Evolutionary conservation across 2,329 filamentous ascomycete genomes (phyloP).

Genomic region (Cryoendolithus antarcticus): DNA sequence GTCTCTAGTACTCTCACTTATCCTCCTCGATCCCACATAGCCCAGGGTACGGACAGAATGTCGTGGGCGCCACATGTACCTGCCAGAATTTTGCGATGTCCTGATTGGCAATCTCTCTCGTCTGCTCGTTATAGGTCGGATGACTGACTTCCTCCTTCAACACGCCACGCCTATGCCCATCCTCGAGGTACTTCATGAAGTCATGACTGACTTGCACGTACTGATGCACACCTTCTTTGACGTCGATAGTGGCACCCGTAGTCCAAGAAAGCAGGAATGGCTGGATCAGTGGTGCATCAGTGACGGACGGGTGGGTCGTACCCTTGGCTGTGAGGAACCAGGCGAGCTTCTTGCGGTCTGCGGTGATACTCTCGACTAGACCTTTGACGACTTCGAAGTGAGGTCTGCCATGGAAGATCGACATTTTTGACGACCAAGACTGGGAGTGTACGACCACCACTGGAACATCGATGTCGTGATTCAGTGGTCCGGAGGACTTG

Average conservation of each 20-base stretch:
- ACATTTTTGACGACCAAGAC: constrained; percentile 48
- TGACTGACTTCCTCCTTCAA: constrained; percentile 38
- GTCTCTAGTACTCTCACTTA: neutral
- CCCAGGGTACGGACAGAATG: constrained; percentile 10
- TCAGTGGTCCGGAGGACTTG: constrained; percentile 50
- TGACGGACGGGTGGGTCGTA: constrained; percentile 48
- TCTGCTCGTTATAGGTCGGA: constrained; percentile 22
- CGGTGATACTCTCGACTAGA: constrained; percentile 36
- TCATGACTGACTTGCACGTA: constrained; percentile 48
- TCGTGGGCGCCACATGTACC: constrained; percentile 29
- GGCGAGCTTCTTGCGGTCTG: constrained; percentile 29
- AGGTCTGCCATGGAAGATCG: constrained; percentile 48
- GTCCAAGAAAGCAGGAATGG: constrained; percentile 49
- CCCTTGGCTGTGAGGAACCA: constrained; percentile 34
- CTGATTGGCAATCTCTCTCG: constrained; percentile 11
- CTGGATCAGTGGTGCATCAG: constrained; percentile 54
- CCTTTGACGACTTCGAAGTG: constrained; percentile 53
- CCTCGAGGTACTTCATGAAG: constrained; percentile 40
- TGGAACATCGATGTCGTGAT: constrained; percentile 46
- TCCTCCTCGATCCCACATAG: constrained; percentile 12
- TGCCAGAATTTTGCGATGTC: constrained; percentile 29
- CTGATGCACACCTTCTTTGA: constrained; percentile 43
- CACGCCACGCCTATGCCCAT: constrained; percentile 34
- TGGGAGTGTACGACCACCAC: constrained; percentile 51
- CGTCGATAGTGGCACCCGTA: constrained; percentile 48